phyloP scores from a whole-genome alignment of 441 rosid genomes.

The Syzygium malaccense region DNA sequence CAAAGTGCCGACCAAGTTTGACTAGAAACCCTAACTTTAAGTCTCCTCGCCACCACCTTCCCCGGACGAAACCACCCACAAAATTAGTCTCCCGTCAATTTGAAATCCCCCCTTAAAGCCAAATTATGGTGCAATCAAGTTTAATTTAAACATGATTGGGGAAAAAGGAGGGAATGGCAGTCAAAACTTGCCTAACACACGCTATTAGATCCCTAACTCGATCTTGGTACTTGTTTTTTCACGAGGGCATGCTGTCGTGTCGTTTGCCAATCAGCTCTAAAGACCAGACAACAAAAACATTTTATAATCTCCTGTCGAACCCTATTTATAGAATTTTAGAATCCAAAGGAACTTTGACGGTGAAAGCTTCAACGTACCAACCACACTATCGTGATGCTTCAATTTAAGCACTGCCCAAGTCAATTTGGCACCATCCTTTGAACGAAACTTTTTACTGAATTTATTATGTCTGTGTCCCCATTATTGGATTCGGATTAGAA shows the following conservation, averaged over 20 bases:
- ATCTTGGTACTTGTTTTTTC: neutral
- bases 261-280: neutral
- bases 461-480: neutral
- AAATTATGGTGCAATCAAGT: neutral
- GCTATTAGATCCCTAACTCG: conserved; percentile 9
- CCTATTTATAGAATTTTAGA: neutral
- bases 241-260: neutral
- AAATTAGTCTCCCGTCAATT: neutral
- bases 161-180: neutral
- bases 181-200: conserved; percentile 28
- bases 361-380: neutral
- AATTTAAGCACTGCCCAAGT: neutral
- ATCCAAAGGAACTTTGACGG: neutral
- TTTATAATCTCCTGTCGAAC: neutral
- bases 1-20: conserved; percentile 15
- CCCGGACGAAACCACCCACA: conserved; percentile 26
- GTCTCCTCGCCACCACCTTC: neutral
- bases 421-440: neutral
- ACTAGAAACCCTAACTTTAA: neutral
- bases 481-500: neutral
- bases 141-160: neutral
- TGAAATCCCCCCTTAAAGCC: neutral
- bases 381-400: neutral
- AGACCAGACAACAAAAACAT: neutral
- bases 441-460: neutral